Evolutionary conservation across 768 basidiomycete genomes (phyloP), one percentile per base, ranked within the genome.

Genomic region (Pleurotus eryngii): DNA sequence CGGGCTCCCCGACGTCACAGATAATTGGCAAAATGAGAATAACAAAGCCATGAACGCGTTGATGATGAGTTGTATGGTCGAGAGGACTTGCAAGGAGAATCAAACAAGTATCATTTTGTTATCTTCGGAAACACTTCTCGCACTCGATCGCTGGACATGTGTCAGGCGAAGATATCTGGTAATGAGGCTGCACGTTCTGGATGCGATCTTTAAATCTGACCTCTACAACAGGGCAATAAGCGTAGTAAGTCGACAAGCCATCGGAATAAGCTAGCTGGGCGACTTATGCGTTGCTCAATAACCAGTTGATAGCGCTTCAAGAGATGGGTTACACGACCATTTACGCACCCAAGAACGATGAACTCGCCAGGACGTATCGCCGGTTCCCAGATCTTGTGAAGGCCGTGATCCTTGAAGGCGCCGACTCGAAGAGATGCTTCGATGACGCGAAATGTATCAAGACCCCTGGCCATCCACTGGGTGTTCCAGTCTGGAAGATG

Each of bases 401-500:
- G 60, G 66, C 68, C 14, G 18, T 64, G 15, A 50, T 64, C 27
- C 24, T 49, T 18, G 46, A 59, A 17, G 18, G 40, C 2, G 43
- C 12, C 2, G 39, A 57, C 7, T 17, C 57, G 47, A 18, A 8
- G 3, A 8, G 14, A 3, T 54, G 50, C 35, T 56, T 60, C 42
- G 46, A 20, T n/a, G 15, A 51, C 35, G 14, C 58, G 24, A 49
- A 57, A 3, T 74, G 73, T 51, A 61, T 70, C 20, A 69, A 68
- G 37, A 59, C 63, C 3, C 56, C 58, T 1, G 46, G 53, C 3
- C 70, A 74, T 55, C 72, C 72, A 1, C 56, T 49, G 1, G 74
- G 72, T 8, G 72, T 75, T 26, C 72, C 73, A 0, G 67, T 66
- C 9, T 75, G 73, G 73, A 75, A 72, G 57, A 64, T 74, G 3